Evolutionary conservation across 2,329 filamentous ascomycete species (phyloP), one percentile per base, ranked within the genome.

Genomic region (Neofusicoccum sp.): DNA sequence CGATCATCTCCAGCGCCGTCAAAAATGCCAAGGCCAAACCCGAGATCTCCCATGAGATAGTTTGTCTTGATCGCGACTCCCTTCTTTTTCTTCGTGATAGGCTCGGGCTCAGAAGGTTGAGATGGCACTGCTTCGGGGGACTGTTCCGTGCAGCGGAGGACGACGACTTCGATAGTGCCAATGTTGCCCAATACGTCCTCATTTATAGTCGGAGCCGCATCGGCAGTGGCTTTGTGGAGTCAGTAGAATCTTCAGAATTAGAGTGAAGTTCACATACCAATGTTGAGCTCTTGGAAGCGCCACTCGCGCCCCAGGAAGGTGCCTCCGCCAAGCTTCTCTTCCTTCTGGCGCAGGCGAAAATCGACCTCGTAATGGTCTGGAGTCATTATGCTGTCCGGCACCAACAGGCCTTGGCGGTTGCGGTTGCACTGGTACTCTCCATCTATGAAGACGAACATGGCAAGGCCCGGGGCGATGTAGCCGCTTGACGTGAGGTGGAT

Each of bases 361-460:
- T 83, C 77, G 20, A 83, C 70, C 44, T 80, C 67, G 26, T 74
- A 67, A 12, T 65, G 67, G 3, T 60, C 58, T 36, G 58, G 28
- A 30, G 64, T 72, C 49, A 56, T 11, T 4, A 38, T 43, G 16
- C 38, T 38, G 24, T 56, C 38, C 6, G 73, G 72, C 20, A 73
- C 63, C 58, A 73, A 69, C 33, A 84, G 64, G 36, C 77, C 70
- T 40, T 75, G 72, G 40, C 78, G 73, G 67, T 82, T 82, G 61
- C 83, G 80, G 62, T 85, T 85, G 70, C 80, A 83, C 66, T 85
- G 82, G 63, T 84, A 84, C 5, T 79, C 70, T 16, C 83, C 83
- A 64, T 85, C 83, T 41, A 84, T 83, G 71, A 79, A 85, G 28
- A 85, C 81, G 62, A 81, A 82, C 69, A 82, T 78, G 1, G 81